These are phyloP conservation scores for Porcisia hertigi DNA, from an alignment of 208 protist genomes.

Conservation along the genomic window DNA sequence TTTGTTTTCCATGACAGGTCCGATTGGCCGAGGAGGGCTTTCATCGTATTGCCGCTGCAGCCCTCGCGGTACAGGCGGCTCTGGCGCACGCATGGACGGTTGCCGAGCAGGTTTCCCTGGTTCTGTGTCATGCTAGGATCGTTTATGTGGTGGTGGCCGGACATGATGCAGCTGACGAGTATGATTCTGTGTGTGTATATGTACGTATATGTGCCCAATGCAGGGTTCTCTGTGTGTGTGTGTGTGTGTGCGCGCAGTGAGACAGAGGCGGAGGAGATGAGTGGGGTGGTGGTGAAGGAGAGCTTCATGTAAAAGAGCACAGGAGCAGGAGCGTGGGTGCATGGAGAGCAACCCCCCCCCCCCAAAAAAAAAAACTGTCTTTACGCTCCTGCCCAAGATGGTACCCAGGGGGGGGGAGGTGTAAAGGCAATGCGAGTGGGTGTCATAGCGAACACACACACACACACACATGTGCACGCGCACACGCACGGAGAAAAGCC, in stretches of 20 bases:
- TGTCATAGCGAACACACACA: background rate
- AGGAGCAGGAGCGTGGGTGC: no score
- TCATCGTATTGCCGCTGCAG: constrained; percentile 85
- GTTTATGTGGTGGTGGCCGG: constrained; percentile 62
- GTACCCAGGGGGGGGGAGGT: background rate
- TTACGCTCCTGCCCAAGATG: no score
- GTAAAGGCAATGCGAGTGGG: background rate
- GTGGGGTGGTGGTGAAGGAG: background rate
- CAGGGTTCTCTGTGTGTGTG: background rate
- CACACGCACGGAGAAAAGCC: no score
- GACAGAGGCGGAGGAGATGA: background rate
- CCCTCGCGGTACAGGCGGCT: constrained; percentile 79
- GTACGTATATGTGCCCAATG: background rate
- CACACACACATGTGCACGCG: background rate
- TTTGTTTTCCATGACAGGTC: constrained; percentile 86
- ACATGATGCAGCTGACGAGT: constrained; percentile 29
- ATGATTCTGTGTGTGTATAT: background rate
- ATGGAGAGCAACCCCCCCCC: background rate
- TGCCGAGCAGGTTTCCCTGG: constrained; percentile 85
- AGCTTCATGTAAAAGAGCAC: no score
- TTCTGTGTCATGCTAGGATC: constrained; percentile 80
- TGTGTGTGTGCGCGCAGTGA: background rate
- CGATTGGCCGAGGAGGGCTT: constrained; percentile 78
- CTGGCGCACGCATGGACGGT: constrained; percentile 89
- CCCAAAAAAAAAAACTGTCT: background rate